Conservation (phyloP, 2,329 filamentous ascomycete genomes). For the Taxawa tesnikishii region DNA sequence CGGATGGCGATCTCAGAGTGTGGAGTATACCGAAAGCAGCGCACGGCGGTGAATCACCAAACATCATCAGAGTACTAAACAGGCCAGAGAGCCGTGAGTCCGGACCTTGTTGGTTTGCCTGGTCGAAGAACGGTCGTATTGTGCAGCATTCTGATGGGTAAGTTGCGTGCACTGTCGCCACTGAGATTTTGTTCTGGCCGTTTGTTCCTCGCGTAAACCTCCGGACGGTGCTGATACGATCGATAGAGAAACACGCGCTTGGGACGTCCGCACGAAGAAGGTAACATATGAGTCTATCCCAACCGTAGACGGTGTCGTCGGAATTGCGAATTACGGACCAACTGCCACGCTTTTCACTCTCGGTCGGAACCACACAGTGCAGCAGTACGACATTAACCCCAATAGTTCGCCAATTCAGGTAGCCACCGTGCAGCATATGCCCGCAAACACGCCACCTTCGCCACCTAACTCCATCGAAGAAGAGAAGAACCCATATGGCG, state of each 20-base stretch:
- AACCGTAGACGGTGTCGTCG: conserved; percentile 68
- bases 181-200: too few species aligned
- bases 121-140: conserved; percentile 96
- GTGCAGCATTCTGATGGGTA: conserved; percentile 87
- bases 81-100: conserved; percentile 59
- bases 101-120: conserved; percentile 90
- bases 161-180: too few species aligned
- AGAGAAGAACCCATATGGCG: conserved; percentile 35
- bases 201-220: too few species aligned
- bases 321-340: conserved; percentile 77
- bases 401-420: conserved; percentile 57
- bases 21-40: conserved; percentile 89
- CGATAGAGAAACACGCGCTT: conserved; percentile 68
- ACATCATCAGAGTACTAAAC: conserved; percentile 79
- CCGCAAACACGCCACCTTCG: conserved; percentile 64
- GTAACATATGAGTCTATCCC: conserved; percentile 84
- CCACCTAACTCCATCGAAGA: conserved; percentile 73
- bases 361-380: conserved; percentile 74
- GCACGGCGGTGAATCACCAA: conserved; percentile 56
- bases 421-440: conserved; percentile 75
- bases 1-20: conserved; percentile 82
- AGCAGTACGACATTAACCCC: conserved; percentile 90
- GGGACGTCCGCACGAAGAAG: conserved; percentile 97
- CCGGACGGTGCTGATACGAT: neutral
- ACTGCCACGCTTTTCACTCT: conserved; percentile 88